Conservation (phyloP, 2,329 filamentous ascomycete genomes). For the Pestalotiopsis sp. region DNA sequence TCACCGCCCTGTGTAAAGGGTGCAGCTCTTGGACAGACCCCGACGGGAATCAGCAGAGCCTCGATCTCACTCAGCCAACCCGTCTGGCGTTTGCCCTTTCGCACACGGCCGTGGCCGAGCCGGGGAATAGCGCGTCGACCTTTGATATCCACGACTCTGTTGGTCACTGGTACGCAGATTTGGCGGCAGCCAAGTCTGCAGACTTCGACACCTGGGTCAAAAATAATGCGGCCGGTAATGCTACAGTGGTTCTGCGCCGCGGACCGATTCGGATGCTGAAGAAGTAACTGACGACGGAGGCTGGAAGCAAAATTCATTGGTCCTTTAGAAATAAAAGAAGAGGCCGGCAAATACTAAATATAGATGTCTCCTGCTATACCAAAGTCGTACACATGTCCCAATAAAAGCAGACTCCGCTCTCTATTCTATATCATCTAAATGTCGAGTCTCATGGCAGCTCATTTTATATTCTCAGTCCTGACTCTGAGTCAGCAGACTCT, state of each 20-base stretch:
- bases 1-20: constrained; percentile 38
- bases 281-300: not conserved
- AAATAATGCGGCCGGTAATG: constrained; percentile 20
- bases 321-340: not conserved
- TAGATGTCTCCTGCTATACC: not conserved
- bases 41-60: constrained; percentile 37
- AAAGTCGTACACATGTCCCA: too few species aligned
- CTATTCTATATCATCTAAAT: too few species aligned
- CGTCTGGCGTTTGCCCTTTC: constrained; percentile 44
- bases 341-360: not conserved
- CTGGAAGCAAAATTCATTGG: not conserved
- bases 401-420: too few species aligned
- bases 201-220: constrained; percentile 35
- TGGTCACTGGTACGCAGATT: constrained; percentile 43
- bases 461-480: not conserved
- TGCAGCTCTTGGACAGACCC: constrained; percentile 46
- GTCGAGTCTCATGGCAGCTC: not conserved
- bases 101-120: constrained; percentile 38
- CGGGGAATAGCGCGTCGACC: constrained; percentile 33
- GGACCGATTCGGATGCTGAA: not conserved
- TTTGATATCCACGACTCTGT: constrained; percentile 47
- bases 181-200: constrained; percentile 33
- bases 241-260: not conserved
- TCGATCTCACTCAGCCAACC: constrained; percentile 40
- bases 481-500: not conserved